Conservation (phyloP, 179 eudicot species). For the Corrigiola litoralis region DNA sequence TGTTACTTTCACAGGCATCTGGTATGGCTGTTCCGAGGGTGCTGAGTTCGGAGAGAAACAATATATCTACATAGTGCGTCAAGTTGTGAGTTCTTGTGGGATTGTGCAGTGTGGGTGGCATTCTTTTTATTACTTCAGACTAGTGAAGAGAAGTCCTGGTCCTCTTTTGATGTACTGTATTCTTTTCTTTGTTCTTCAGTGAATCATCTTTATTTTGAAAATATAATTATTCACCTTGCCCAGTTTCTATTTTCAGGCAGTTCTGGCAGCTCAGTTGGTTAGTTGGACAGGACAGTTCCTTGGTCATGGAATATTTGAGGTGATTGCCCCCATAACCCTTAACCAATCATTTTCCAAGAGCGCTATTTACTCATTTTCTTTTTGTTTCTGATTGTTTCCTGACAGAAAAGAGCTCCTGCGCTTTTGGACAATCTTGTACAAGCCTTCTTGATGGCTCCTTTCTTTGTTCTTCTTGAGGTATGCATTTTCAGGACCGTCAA, state of each 20-base stretch:
- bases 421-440: conserved; percentile 76
- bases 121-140: no score
- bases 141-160: no score
- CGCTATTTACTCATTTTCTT: neutral
- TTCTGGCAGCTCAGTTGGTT: conserved; percentile 63
- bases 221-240: neutral
- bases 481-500: neutral
- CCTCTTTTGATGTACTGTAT: no score
- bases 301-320: conserved; percentile 97
- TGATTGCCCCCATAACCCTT: neutral
- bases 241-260: conserved; percentile 47
- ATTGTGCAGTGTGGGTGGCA: no score
- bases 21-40: no score
- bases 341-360: neutral
- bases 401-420: conserved; percentile 88
- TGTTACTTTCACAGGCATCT: no score
- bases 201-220: no score
- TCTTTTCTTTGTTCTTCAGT: no score
- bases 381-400: neutral
- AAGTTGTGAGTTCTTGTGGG: no score
- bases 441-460: conserved; percentile 93
- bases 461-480: conserved; percentile 92
- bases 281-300: conserved; percentile 84
- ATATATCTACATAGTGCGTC: no score
- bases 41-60: no score